A percentile compares a stretch with the other conserved stretches of the same genome.
Conservation (phyloP, 345 rosid genomes). For the Psidium friedrichsthalianum region DNA sequence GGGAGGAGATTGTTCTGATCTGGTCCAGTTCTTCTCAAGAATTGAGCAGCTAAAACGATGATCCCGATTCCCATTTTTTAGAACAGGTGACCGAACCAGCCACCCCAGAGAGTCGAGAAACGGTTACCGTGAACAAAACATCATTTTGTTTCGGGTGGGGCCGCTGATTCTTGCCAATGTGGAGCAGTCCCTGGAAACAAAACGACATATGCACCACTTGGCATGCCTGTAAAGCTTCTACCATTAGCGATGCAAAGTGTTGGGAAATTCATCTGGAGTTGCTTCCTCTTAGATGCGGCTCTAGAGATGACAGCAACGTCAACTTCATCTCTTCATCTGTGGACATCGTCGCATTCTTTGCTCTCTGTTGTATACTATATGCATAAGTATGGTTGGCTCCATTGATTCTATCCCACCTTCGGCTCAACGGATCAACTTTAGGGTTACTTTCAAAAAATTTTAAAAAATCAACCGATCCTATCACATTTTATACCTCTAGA, state of each 20-base stretch:
- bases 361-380: neutral
- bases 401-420: too few species aligned
- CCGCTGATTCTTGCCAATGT: conserved; percentile 65
- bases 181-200: conserved; percentile 64
- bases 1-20: too few species aligned
- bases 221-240: conserved; percentile 42
- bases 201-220: conserved; percentile 59
- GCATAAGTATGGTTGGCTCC: neutral
- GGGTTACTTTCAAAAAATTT: too few species aligned
- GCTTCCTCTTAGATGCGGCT: conserved; percentile 28
- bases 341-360: neutral
- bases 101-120: too few species aligned
- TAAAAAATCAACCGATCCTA: too few species aligned
- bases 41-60: too few species aligned
- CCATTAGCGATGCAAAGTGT: neutral
- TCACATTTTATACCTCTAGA: too few species aligned
- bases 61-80: too few species aligned
- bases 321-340: neutral
- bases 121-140: too few species aligned
- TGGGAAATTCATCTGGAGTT: neutral
- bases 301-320: neutral
- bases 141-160: conserved; percentile 43
- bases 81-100: too few species aligned
- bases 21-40: too few species aligned
- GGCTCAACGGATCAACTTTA: too few species aligned